Evolutionary conservation across 2,329 filamentous ascomycete genomes (phyloP).

Genomic region (Stenocarpella maydis): DNA sequence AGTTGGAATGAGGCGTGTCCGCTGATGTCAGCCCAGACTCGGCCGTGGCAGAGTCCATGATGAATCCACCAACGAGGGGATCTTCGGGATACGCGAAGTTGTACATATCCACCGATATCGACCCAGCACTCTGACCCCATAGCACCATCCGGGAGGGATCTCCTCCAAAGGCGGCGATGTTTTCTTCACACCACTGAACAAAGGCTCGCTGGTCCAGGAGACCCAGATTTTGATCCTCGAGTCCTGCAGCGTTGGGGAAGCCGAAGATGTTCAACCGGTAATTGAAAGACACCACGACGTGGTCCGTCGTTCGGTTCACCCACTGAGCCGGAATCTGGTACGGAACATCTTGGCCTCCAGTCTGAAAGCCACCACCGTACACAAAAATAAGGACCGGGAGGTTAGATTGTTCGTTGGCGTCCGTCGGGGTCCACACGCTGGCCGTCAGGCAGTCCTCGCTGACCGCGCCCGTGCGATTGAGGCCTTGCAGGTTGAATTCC

Average conservation of each 20-base stretch:
- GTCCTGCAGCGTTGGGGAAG: slow-evolving; percentile 41
- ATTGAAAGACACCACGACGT: slow-evolving; percentile 49
- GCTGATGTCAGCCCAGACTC: background rate
- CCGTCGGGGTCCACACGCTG: slow-evolving; percentile 53
- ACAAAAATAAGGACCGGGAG: slow-evolving; percentile 30
- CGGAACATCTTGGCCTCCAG: slow-evolving; percentile 48
- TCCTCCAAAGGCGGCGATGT: slow-evolving; percentile 52
- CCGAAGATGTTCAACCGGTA: slow-evolving; percentile 43
- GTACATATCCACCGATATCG: slow-evolving; percentile 39
- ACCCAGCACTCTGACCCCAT: slow-evolving; percentile 43
- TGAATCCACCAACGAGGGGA: slow-evolving; percentile 36
- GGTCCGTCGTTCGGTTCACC: slow-evolving; percentile 47
- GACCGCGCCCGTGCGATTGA: background rate
- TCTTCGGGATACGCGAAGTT: slow-evolving; percentile 41
- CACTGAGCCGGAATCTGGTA: slow-evolving; percentile 51
- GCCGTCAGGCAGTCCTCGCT: slow-evolving; percentile 51
- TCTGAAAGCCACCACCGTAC: slow-evolving; percentile 33
- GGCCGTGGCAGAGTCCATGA: slow-evolving; percentile 36
- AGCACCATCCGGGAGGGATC: slow-evolving; percentile 48
- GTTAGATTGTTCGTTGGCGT: slow-evolving; percentile 40
- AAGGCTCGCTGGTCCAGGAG: slow-evolving; percentile 36
- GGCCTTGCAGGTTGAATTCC: slow-evolving; percentile 7
- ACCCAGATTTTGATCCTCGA: slow-evolving; percentile 31
- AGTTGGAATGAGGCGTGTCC: slow-evolving; percentile 39
- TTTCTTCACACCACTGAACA: slow-evolving; percentile 47